Conservation (phyloP, 768 basidiomycete species). For the Phlebiopsis gigantea region DNA sequence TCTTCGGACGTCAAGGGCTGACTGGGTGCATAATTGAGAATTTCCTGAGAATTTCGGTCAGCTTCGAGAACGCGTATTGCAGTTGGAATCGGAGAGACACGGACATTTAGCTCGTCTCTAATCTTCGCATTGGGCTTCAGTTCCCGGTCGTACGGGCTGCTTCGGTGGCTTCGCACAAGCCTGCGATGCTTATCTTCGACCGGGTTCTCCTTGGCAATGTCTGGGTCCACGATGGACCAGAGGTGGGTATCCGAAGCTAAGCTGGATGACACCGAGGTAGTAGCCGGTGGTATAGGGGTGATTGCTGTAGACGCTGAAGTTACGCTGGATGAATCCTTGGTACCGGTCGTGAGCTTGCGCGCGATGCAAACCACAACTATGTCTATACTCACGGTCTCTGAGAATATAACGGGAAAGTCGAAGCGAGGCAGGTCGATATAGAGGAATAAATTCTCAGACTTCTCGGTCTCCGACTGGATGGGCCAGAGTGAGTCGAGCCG, state of each 20-base stretch:
- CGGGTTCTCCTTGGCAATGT: conserved; percentile 87
- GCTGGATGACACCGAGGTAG: conserved; percentile 34
- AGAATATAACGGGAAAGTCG: conserved; percentile 95
- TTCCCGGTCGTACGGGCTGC: conserved; percentile 91
- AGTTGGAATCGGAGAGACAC: conserved; percentile 22
- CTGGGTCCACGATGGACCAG: conserved; percentile 90
- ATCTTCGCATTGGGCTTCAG: conserved; percentile 96
- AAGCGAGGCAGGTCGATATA: conserved; percentile 96
- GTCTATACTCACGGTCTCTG: conserved; percentile 65
- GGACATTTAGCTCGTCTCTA: conserved; percentile 84
- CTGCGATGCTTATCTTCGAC: conserved; percentile 97
- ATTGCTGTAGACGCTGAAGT: conserved; percentile 39
- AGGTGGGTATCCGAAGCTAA: conserved; percentile 64
- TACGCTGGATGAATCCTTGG: conserved; percentile 35
- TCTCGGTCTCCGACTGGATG: conserved; percentile 76
- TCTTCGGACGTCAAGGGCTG: conserved; percentile 83
- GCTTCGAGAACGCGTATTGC: not conserved
- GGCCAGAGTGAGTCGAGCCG: not conserved
- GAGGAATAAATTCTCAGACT: conserved; percentile 90
- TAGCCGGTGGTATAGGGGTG: conserved; percentile 35
- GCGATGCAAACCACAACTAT: not conserved
- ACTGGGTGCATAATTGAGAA: conserved; percentile 89
- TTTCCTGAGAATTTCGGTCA: conserved; percentile 48
- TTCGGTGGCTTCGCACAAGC: conserved; percentile 89
- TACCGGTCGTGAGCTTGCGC: not conserved